Evolutionary conservation across 352 stramenopile genomes (phyloP), one percentile per base, ranked within the genome.

Genomic region (Pythium aquatile): DNA sequence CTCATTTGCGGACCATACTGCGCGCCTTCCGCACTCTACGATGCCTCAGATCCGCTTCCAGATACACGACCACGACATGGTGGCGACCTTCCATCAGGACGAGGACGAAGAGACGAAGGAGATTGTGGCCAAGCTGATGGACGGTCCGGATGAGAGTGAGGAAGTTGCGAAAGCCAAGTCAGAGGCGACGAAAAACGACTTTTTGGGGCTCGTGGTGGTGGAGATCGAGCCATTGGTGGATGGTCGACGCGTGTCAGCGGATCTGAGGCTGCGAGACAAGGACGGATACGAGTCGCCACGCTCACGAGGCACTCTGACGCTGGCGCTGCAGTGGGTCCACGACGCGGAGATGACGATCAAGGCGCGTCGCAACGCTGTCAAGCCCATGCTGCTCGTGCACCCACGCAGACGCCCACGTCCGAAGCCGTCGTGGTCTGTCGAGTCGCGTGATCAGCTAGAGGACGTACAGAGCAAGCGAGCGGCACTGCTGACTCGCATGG

Each of bases 271-370:
- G 29, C 26, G 69, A 5, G 72, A 79, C 20, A 52, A 71, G 67
- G 52, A 69, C 32, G 65, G 61, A 13, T 58, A 57, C 11, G 64
- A 77, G n/a, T 76, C 63, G 20, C 68, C 66, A 5, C 58, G 58
- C 33, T 66, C 65, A 6, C 72, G 74, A 37, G 83, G 81, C 2
- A 69, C 53, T 1, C 56, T 91, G 32, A 87, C 70, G 2, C 61
- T 91, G 17, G 75, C 71, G 0, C 65, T 93, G 5, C 79, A 90
- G 14, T 93, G 81, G 83, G 80, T 68, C 8, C 69, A 88, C 76
- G 60, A 65, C 24, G 14, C 13, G 2, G 42, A 68, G 29, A 24
- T 30, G 9, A 52, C 53, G 33, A 40, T 33, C n/a, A 33, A 58
- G 10, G 10, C 24, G 37, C 46, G 66, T 17, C 66, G 66, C 14